Conservation (phyloP, 441 rosid genomes). For the Croton setiger region DNA sequence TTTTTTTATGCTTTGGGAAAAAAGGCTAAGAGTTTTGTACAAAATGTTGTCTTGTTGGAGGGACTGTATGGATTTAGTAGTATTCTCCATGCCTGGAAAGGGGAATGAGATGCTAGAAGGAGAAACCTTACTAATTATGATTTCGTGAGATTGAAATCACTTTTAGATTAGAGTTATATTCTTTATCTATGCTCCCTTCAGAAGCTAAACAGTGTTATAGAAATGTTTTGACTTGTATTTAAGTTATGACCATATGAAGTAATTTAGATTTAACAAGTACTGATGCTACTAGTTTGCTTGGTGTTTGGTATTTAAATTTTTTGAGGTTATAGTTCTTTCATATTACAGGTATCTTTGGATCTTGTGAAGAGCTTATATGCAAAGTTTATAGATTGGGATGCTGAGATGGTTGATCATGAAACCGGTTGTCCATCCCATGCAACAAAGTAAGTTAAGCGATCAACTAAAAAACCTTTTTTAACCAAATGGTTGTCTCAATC, state of each 20-base stretch:
- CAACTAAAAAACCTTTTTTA: constrained; percentile 13
- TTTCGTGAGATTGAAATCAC: background rate
- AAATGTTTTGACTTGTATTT: background rate
- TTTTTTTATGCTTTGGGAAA: background rate
- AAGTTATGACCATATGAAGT: too few species aligned
- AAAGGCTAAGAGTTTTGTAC: background rate
- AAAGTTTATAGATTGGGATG: constrained; percentile 98
- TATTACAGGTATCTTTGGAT: constrained; percentile 90
- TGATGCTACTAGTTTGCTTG: background rate
- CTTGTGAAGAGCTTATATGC: constrained; percentile 97
- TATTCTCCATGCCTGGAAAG: background rate
- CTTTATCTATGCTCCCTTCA: background rate
- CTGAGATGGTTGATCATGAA: constrained; percentile 87
- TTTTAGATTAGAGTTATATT: background rate
- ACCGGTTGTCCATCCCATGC: constrained; percentile 83
- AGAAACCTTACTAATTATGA: background rate
- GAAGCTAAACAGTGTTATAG: constrained; percentile 10
- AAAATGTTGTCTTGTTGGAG: background rate
- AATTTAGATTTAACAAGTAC: background rate
- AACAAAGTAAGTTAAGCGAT: constrained; percentile 66
- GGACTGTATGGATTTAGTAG: too few species aligned
- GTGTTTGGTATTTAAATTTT: background rate
- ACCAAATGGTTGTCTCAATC: background rate
- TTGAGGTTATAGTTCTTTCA: constrained; percentile 9
- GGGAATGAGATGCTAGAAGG: too few species aligned